Evolutionary conservation across 768 basidiomycete species (phyloP).

Genomic region (Leucosporidium yakuticum): DNA sequence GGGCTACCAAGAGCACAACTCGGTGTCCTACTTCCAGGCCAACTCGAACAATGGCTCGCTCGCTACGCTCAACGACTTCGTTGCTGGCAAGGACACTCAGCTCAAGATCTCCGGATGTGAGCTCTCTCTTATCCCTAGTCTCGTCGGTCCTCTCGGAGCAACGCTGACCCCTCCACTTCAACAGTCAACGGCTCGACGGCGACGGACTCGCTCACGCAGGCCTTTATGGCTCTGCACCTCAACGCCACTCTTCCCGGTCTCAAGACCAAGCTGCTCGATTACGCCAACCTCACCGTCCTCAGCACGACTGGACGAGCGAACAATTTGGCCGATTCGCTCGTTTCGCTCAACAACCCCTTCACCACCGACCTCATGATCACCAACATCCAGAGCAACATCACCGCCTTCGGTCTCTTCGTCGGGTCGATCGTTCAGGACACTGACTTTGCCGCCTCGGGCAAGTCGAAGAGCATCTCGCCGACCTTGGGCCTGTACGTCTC

Average conservation of each 20-base stretch:
- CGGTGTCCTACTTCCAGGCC: conserved; percentile 46
- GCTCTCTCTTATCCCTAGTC: neutral
- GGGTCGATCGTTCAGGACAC: conserved; percentile 57
- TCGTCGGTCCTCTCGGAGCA: too few species aligned
- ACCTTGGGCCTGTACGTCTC: conserved; percentile 42
- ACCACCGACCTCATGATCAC: conserved; percentile 57
- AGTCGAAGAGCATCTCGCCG: conserved; percentile 56
- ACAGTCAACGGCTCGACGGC: conserved; percentile 53
- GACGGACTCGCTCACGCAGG: conserved; percentile 55
- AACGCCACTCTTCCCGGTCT: conserved; percentile 58
- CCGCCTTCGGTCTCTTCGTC: conserved; percentile 57
- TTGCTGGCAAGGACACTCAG: conserved; percentile 50
- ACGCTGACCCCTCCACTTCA: too few species aligned
- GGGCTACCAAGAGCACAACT: conserved; percentile 14
- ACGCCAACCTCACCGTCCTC: conserved; percentile 54
- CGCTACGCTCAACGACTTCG: conserved; percentile 63
- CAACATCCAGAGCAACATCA: conserved; percentile 57
- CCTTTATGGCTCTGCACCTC: conserved; percentile 59
- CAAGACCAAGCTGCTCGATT: conserved; percentile 54
- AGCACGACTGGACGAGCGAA: conserved; percentile 56
- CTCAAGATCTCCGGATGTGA: conserved; percentile 25
- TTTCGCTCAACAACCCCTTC: conserved; percentile 60
- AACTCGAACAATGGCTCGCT: conserved; percentile 58
- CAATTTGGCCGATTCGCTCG: conserved; percentile 48
- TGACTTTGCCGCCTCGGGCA: conserved; percentile 54